These are phyloP conservation scores for Nitzschia inconspicua DNA, from an alignment of 108 stramenopile species.

Conservation along the genomic window DNA sequence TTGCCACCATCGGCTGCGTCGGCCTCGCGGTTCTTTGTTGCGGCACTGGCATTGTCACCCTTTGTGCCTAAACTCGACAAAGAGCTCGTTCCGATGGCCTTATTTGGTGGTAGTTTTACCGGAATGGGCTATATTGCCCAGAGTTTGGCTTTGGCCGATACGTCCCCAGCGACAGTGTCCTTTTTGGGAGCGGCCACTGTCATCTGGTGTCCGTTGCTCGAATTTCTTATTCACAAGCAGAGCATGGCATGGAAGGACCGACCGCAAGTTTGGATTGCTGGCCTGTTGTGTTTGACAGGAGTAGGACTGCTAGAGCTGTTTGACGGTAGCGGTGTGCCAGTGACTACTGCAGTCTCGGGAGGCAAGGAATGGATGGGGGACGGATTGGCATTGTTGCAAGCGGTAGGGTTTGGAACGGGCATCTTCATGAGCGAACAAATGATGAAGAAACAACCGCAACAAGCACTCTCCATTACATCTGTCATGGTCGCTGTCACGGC, in stretches of 20 bases:
- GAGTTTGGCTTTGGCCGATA: slow-evolving; percentile 50
- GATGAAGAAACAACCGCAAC: slow-evolving; percentile 45
- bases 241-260: slow-evolving; percentile 42
- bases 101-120: slow-evolving; percentile 54
- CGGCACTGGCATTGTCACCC: slow-evolving; percentile 53
- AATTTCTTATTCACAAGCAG: slow-evolving; percentile 39
- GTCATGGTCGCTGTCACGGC: slow-evolving; percentile 52
- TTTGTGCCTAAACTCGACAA: slow-evolving; percentile 47
- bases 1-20: slow-evolving; percentile 57
- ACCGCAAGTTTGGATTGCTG: slow-evolving; percentile 69
- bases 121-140: slow-evolving; percentile 62
- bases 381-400: slow-evolving; percentile 50
- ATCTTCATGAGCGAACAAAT: slow-evolving; percentile 58
- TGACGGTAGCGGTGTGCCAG: too few species aligned
- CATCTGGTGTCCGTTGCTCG: slow-evolving; percentile 54
- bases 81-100: slow-evolving; percentile 21
- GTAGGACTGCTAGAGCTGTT: slow-evolving; percentile 60
- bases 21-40: slow-evolving; percentile 50
- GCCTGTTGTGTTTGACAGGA: slow-evolving; percentile 45
- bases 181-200: slow-evolving; percentile 64
- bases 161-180: slow-evolving; percentile 46
- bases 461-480: slow-evolving; percentile 63
- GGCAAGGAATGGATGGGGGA: slow-evolving; percentile 39
- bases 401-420: slow-evolving; percentile 58
- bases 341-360: too few species aligned